Percentiles rank a stretch among this genome's conserved stretches.
These are phyloP conservation scores for Trapa incisa DNA, from an alignment of 345 rosid genomes.

Conservation along the genomic window DNA sequence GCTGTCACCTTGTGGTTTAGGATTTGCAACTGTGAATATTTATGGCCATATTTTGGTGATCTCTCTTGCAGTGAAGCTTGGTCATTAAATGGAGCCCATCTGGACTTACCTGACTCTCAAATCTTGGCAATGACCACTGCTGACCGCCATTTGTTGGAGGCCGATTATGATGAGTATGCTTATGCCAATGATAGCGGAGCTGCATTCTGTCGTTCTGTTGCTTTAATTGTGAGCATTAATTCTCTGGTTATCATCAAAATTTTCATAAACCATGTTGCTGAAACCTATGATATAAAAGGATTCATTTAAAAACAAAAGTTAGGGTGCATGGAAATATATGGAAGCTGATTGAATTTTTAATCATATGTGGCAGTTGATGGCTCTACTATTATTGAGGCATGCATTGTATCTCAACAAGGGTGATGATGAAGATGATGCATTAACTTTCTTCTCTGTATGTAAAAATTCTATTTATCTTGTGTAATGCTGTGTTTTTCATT, in stretches of 20 bases:
- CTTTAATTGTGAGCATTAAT: constrained; percentile 57
- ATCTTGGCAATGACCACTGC: constrained; percentile 86
- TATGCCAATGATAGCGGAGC: constrained; percentile 86
- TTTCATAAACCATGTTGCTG: neutral
- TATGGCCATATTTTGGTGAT: constrained; percentile 9
- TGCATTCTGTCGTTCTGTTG: constrained; percentile 95
- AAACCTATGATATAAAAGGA: neutral
- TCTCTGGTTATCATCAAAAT: neutral
- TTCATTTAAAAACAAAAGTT: neutral
- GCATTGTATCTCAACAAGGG: constrained; percentile 60
- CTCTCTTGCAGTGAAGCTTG: constrained; percentile 44
- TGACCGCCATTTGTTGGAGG: constrained; percentile 80
- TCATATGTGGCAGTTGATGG: constrained; percentile 61
- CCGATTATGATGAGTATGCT: constrained; percentile 82
- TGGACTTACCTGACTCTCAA: constrained; percentile 77
- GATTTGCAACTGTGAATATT: neutral
- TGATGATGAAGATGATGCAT: constrained; percentile 68
- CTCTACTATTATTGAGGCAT: constrained; percentile 83
- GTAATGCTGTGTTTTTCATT: neutral
- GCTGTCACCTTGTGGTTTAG: neutral
- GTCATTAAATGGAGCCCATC: constrained; percentile 64
- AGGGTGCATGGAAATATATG: neutral
- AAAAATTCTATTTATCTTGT: neutral
- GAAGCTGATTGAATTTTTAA: neutral
- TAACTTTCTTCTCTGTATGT: constrained; percentile 81